Evolutionary conservation across 306 rosid genomes (phyloP), one percentile per base, ranked within the genome.

Genomic region (Malus asiatica): DNA sequence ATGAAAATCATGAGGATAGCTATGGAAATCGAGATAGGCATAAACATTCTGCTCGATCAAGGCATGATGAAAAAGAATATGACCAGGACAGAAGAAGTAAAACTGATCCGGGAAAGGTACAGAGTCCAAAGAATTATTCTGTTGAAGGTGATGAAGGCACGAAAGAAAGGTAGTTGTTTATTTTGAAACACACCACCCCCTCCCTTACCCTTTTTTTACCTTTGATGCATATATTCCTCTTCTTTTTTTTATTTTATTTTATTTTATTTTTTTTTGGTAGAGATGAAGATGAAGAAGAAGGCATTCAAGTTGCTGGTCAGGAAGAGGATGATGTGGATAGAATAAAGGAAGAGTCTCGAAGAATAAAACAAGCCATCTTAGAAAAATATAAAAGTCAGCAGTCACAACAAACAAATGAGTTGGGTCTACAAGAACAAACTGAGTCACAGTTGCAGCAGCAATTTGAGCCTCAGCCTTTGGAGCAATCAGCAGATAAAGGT

Each of bases 331-430:
- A 96, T 81, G 89, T 93, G 51, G 84, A 87, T 83, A 88, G 96
- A 83, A 93, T 96, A 78, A 96, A 90, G 83, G 99, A 92, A 89
- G 98, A 92, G 86, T 92, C 98, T 84, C 86, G 89, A 75, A 93
- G 91, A 76, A 81, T 96, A 84, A 90, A 90, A 76, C 94, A 86
- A 71, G 99, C 96, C 30, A 96, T 96, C 83, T 83, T 96, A 83
- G 98, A 90, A 80, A 96, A 96, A 87, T 89, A 93, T 77, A 93
- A 85, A 82, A 88, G 72, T 73, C 86, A 82, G 91, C 83, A 67
- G 61, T 59, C 51, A 44, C 80, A 75, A 76, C 91, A 88, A 83
- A 84, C 77, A 79, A 82, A 35, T 42, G 84, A 79, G 52, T 6
- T 53, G 46, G 8, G 4, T 38, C n/a, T 6, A 40, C 52, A 40